Conservation (phyloP, 2,329 filamentous ascomycete species). For the Neofusicoccum cordaticola region DNA sequence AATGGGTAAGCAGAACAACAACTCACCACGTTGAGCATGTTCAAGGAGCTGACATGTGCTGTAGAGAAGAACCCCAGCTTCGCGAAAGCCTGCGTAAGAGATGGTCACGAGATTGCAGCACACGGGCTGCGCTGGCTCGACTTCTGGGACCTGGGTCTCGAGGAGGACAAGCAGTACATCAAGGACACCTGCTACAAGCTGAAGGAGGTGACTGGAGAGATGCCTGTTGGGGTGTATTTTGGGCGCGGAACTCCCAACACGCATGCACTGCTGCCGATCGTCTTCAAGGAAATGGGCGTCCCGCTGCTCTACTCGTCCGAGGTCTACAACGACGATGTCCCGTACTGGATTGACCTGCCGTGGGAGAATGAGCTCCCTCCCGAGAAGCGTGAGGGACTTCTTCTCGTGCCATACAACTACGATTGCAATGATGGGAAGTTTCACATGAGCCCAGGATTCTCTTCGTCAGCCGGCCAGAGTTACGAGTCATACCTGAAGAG, state of each 20-base stretch:
- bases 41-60: not conserved
- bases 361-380: slow-evolving; percentile 28
- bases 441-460: slow-evolving; percentile 44
- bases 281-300: slow-evolving; percentile 27
- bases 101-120: slow-evolving; percentile 42
- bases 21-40: not conserved
- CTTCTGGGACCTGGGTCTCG: slow-evolving; percentile 37
- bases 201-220: slow-evolving; percentile 31
- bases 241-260: slow-evolving; percentile 32
- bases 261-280: slow-evolving; percentile 25
- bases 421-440: slow-evolving; percentile 46
- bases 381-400: slow-evolving; percentile 37
- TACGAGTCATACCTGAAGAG: slow-evolving; percentile 40
- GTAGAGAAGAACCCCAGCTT: slow-evolving; percentile 39
- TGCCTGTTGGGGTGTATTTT: slow-evolving; percentile 38
- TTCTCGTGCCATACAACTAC: slow-evolving; percentile 40
- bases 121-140: slow-evolving; percentile 46
- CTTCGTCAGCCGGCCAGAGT: slow-evolving; percentile 35
- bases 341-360: slow-evolving; percentile 29
- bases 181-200: slow-evolving; percentile 37
- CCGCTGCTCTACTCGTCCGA: slow-evolving; percentile 30
- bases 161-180: slow-evolving; percentile 41
- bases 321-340: slow-evolving; percentile 30
- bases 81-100: slow-evolving; percentile 39
- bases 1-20: slow-evolving; percentile 23